A percentile compares a stretch with the other conserved stretches of the same genome.
These are phyloP conservation scores for Oryza australiensis DNA, from an alignment of 176 grass and related monocot species.

Conservation along the genomic window DNA sequence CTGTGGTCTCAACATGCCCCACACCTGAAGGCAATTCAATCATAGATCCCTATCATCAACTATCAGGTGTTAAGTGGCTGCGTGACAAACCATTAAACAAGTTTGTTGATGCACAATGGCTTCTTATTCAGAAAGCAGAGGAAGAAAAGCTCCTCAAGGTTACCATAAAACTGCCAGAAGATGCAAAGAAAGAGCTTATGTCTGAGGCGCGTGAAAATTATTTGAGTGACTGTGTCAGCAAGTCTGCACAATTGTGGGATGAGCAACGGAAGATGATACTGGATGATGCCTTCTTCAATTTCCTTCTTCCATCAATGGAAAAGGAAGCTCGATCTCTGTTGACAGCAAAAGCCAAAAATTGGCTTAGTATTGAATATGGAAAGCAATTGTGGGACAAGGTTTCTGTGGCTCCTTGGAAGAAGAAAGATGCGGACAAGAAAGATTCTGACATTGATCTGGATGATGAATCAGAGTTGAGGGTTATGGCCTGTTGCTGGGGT, in stretches of 20 bases:
- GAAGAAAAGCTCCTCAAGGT: conserved; percentile 97
- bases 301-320: conserved; percentile 84
- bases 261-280: conserved; percentile 96
- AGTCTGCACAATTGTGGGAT: conserved; percentile 90
- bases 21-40: conserved; percentile 69
- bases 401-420: conserved; percentile 86
- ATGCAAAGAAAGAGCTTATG: conserved; percentile 76
- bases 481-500: conserved; percentile 98
- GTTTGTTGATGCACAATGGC: conserved; percentile 86
- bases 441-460: conserved; percentile 64
- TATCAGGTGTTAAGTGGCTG: conserved; percentile 82
- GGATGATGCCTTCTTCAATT: conserved; percentile 85
- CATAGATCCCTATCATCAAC: conserved; percentile 78
- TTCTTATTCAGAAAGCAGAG: conserved; percentile 98
- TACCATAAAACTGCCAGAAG: conserved; percentile 73
- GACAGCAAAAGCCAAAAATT: conserved; percentile 71
- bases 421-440: conserved; percentile 61
- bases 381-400: conserved; percentile 76
- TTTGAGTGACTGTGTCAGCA: conserved; percentile 93
- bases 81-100: conserved; percentile 76
- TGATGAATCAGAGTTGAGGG: conserved; percentile 75
- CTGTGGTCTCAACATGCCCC: conserved; percentile 84
- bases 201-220: conserved; percentile 86
- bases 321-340: conserved; percentile 81
- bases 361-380: conserved; percentile 87